A percentile compares a stretch with the other conserved stretches of the same genome.
These are phyloP conservation scores for Heterococcus sp. DNA, from an alignment of 108 stramenopile genomes.

Conservation along the genomic window DNA sequence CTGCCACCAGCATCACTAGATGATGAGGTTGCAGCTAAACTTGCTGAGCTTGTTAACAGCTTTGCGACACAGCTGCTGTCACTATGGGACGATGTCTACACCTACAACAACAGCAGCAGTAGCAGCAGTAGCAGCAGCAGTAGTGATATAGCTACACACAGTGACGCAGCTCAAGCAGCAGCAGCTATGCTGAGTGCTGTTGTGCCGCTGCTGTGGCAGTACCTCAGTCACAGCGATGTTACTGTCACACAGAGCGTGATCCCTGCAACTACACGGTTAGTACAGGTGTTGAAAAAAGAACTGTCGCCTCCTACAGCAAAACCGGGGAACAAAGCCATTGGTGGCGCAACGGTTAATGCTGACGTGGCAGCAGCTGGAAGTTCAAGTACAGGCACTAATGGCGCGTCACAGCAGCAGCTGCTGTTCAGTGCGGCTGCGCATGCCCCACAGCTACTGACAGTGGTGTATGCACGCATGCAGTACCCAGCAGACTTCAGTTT, in stretches of 20 bases:
- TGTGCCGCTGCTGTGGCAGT: constrained; percentile 44
- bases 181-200: constrained; percentile 19
- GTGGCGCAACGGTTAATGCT: background rate
- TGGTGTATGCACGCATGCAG: constrained; percentile 42
- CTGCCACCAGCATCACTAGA: constrained; percentile 34
- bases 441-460: constrained; percentile 28
- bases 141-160: background rate
- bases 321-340: background rate
- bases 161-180: background rate
- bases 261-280: constrained; percentile 3
- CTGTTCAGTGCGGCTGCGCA: constrained; percentile 32
- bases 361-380: background rate
- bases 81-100: constrained; percentile 28
- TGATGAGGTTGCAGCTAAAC: constrained; percentile 16
- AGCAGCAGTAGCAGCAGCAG: background rate
- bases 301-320: background rate
- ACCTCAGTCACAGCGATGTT: constrained; percentile 26
- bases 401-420: background rate
- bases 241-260: constrained; percentile 8
- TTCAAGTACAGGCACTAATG: background rate
- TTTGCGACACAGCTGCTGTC: constrained; percentile 24
- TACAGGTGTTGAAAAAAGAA: constrained; percentile 27
- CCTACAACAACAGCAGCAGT: constrained; percentile 20
- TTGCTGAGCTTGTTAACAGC: constrained; percentile 36
- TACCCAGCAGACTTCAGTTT: constrained; percentile 23